Base-by-base conservation (phyloP, 257 asterid genomes). In the Fraxinus quadrangulata region DNA sequence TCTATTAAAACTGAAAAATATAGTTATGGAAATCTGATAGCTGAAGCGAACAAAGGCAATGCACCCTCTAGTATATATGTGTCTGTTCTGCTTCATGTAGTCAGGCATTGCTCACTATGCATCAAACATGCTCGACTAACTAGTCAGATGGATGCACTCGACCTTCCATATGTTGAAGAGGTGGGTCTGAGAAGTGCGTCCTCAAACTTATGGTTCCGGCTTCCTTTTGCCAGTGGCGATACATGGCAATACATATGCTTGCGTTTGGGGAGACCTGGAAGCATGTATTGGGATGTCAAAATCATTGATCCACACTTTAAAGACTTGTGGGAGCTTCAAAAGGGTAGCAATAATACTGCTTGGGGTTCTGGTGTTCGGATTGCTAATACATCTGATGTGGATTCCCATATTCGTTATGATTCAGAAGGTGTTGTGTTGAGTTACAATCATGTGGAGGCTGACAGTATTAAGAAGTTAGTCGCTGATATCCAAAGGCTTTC, bases 201-300 rank as follows among this genome's bases (percentile, higher is more conserved):
- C 79, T 93, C 97, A 49, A 93, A 88, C 87, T 84, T 96, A 86
- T 96, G 99, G 98, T 90, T 96, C 77, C 95, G 99, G 73, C 91
- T 92, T 80, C 99, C 99, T 66, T 91, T 89, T 78, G 91, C 97
- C 65, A 88, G 92, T 89, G 95, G 78, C 59, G 97, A 91, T 68
- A 75, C 96, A 10, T 96, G 97, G 99, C 92, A 89, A 82, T 87
- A 87, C 81, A 89, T 93, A 84, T 93, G 96, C 78, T 87, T 96
- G 89, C 88, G 99, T 85, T 87, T 96, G 78, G 99, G 98, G 70
- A 90, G 92, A 81, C 98, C 99, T 85, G 99, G 98, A 87, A 96
- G 97, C 84, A 85, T 96, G 95, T 88, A 90, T 78, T 96, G 99
- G 99, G 99, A 96, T 87, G 99, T 96, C 81, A 93, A 89, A 84